Evolutionary conservation across 164 flowering plant genomes (phyloP).

Genomic region (Echeveria elegans): DNA sequence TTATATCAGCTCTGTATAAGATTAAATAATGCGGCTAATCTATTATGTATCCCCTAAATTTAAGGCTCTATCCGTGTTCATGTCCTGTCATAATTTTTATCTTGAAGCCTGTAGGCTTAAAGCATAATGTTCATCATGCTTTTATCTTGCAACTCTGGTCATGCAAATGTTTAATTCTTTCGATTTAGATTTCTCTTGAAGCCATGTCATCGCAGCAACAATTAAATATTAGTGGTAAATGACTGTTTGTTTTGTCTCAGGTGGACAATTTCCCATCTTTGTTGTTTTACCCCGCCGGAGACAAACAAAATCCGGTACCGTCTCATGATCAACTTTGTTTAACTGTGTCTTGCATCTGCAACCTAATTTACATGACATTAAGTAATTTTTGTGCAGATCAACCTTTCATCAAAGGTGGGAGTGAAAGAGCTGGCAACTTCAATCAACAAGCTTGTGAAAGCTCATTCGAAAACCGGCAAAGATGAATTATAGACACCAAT

Average conservation of each 20-base stretch:
- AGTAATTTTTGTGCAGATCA: constrained; percentile 38
- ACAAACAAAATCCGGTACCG: constrained; percentile 72
- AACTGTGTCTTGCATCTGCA: neutral
- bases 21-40: too few relatives aligned
- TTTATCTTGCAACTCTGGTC: neutral
- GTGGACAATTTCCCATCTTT: constrained; percentile 65
- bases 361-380: constrained; percentile 1
- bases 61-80: too few relatives aligned
- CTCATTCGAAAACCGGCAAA: constrained; percentile 28
- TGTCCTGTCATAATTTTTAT: too few relatives aligned
- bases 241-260: constrained; percentile 30
- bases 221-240: neutral
- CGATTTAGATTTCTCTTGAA: neutral
- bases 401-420: constrained; percentile 52
- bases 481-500: constrained; percentile 56
- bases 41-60: too few relatives aligned
- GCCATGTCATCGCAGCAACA: neutral
- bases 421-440: constrained; percentile 60
- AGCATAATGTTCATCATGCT: too few relatives aligned
- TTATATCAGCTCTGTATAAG: too few relatives aligned
- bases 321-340: neutral
- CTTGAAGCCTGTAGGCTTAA: too few relatives aligned
- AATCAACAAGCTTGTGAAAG: constrained; percentile 43
- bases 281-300: constrained; percentile 51
- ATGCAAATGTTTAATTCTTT: neutral